A percentile compares a stretch with the other conserved stretches of the same genome.
Evolutionary conservation across 495 filamentous ascomycete species (phyloP).

Genomic region (Xylaria curta): DNA sequence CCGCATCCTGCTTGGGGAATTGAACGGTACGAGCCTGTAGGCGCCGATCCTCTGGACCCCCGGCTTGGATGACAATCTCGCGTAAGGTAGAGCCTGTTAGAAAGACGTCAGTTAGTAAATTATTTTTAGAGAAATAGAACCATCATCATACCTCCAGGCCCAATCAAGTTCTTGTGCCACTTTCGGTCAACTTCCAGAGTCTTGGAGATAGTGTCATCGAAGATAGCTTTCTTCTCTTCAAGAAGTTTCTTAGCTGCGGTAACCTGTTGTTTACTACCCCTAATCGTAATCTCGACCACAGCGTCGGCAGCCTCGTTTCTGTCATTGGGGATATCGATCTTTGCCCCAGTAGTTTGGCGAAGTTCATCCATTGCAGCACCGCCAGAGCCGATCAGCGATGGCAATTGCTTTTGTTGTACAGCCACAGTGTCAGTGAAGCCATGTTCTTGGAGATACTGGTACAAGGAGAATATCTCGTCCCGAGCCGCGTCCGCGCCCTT

Average conservation of each 20-base stretch:
- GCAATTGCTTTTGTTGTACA: slow-evolving; percentile 86
- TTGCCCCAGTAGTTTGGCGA: slow-evolving; percentile 78
- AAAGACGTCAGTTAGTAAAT: slow-evolving; percentile 22
- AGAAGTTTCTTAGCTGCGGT: slow-evolving; percentile 87
- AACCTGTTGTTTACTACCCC: slow-evolving; percentile 89
- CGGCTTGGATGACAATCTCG: slow-evolving; percentile 84
- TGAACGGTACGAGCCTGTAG: slow-evolving; percentile 84
- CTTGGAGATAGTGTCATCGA: slow-evolving; percentile 84
- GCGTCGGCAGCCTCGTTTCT: slow-evolving; percentile 63
- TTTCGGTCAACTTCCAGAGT: slow-evolving; percentile 89
- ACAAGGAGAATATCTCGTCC: slow-evolving; percentile 83
- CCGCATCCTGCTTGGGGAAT: slow-evolving; percentile 81
- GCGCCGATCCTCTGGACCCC: slow-evolving; percentile 82
- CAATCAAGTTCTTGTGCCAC: slow-evolving; percentile 90
- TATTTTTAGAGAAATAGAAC: not conserved
- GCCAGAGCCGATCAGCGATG: slow-evolving; percentile 86
- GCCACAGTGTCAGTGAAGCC: slow-evolving; percentile 78
- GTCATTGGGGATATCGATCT: slow-evolving; percentile 84
- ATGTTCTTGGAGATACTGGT: slow-evolving; percentile 87
- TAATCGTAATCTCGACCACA: slow-evolving; percentile 82
- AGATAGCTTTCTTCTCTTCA: slow-evolving; percentile 79
- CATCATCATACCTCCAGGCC: slow-evolving; percentile 70
- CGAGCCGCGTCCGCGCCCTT: slow-evolving; percentile 89
- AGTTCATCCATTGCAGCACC: slow-evolving; percentile 90
- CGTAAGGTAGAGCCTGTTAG: slow-evolving; percentile 83